Evolutionary conservation across 1,284 basidiomycete species (phyloP).

Genomic region (Papiliotrema nemorosa): DNA sequence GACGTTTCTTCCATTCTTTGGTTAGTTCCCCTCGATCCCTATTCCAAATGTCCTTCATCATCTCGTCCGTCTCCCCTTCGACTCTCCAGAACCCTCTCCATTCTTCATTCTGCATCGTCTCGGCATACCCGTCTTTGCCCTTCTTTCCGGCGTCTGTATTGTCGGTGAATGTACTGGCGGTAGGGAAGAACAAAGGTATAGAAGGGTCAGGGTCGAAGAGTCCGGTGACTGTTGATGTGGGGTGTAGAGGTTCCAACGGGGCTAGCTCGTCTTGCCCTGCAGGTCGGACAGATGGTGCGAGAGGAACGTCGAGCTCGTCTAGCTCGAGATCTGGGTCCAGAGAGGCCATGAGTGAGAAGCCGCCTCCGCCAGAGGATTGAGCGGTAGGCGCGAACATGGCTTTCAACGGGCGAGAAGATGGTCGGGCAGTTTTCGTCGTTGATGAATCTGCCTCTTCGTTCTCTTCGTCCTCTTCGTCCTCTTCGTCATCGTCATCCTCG

Average conservation of each 20-base stretch:
- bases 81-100: slow-evolving; percentile 23
- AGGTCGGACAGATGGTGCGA: slow-evolving; percentile 16
- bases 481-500: slow-evolving; percentile 8
- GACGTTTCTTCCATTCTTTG: slow-evolving; percentile 71
- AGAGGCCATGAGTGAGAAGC: slow-evolving; percentile 40
- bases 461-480: slow-evolving; percentile 6
- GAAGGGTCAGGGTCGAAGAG: slow-evolving; percentile 34
- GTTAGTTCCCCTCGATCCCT: slow-evolving; percentile 65
- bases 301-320: slow-evolving; percentile 41
- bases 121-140: slow-evolving; percentile 1
- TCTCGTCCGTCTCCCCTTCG: slow-evolving; percentile 37
- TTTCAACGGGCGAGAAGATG: slow-evolving; percentile 22
- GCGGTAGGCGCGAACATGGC: slow-evolving; percentile 34
- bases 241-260: slow-evolving; percentile 19
- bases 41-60: slow-evolving; percentile 69
- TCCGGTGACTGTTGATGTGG: slow-evolving; percentile 16
- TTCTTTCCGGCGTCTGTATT: slow-evolving; percentile 8
- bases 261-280: slow-evolving; percentile 8
- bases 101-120: slow-evolving; percentile 1
- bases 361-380: slow-evolving; percentile 6
- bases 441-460: slow-evolving; percentile 5
- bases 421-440: slow-evolving; percentile 4
- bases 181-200: slow-evolving; percentile 44
- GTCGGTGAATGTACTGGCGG: not conserved
- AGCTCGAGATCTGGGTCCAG: slow-evolving; percentile 43